A percentile compares a stretch with the other conserved stretches of the same genome.
Evolutionary conservation across 768 basidiomycete genomes (phyloP).

Genomic region (Cystofilobasidium macerans): DNA sequence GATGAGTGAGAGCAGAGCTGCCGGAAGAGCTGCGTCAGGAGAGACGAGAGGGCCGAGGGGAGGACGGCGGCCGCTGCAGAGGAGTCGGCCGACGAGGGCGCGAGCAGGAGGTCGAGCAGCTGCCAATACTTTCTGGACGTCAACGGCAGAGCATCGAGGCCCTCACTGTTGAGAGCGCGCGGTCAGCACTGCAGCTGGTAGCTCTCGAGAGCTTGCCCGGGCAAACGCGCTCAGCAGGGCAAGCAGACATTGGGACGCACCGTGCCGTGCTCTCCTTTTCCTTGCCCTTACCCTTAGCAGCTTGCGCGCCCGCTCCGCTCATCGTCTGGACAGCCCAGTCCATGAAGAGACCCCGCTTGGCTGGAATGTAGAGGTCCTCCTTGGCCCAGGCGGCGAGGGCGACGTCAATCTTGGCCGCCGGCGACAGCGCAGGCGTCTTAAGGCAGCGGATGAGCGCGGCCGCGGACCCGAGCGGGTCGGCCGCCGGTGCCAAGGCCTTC

Average conservation of each 20-base stretch:
- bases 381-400: slow-evolving; percentile 19
- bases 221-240: neutral
- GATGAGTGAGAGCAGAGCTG: neutral
- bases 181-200: neutral
- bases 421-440: slow-evolving; percentile 10
- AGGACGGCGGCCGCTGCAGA: neutral
- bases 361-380: slow-evolving; percentile 21
- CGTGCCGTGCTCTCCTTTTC: neutral
- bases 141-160: neutral
- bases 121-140: neutral
- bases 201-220: neutral
- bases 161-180: neutral
- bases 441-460: slow-evolving; percentile 21
- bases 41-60: neutral
- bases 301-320: neutral
- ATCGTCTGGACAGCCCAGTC: slow-evolving; percentile 20
- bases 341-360: slow-evolving; percentile 22
- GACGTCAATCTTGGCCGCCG: slow-evolving; percentile 12
- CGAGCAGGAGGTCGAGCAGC: slow-evolving; percentile 3
- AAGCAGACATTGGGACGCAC: neutral
- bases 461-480: slow-evolving; percentile 14
- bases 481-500: neutral
- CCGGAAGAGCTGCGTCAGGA: slow-evolving; percentile 2
- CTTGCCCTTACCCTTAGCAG: slow-evolving; percentile 18
- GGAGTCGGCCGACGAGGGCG: neutral